Evolutionary conservation across 805 yeast genomes (phyloP), one percentile per base, ranked within the genome.

Genomic region (Candida morakotiae): DNA sequence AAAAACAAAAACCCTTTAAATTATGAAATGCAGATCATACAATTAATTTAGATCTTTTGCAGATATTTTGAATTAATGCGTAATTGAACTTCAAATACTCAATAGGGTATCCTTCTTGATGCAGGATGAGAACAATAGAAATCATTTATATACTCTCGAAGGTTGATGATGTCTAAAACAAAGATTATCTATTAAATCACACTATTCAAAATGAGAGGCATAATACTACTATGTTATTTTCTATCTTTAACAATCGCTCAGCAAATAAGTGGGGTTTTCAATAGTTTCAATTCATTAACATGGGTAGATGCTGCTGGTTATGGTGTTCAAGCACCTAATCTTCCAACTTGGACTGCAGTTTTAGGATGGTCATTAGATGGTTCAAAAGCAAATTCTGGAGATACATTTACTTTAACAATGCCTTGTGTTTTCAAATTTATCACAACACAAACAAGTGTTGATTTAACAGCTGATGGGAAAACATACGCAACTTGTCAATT

Each of bases 351-450:
- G 58, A 31, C 31, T 22, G 55, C 55, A 5, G 34, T 42, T 1
- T 23, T 58, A 6, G 34, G 35, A 5, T 58, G 63, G 63, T 9
- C 22, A 5, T 42, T 58, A 11, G 23, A 35, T 8, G 49, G 52
- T 14, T 3, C 37, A 7, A 30, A 36, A 5, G 46, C 44, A 2
- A n/a, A 15, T 0, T 28, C 62, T 0, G 60, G 59, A 23, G 64
- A 59, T 38, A 55, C 58, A 5, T 58, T 59, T 26, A 38, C 47
- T 9, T 49, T 59, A 31, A 30, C 37, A 16, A 34, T 59, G 43
- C 62, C 62, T 2, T 49, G 58, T 43, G 58, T 51, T 9, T 56
- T 44, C 36, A 51, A 49, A 28, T 50, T 55, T 34, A 48, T 50
- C 2, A 31, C 49, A 3, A 13, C 39, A 5, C 21, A 39, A n/a